Percentiles rank a stretch among this genome's conserved stretches.
These are phyloP conservation scores for Xanthoconium purpureum DNA, from an alignment of 768 basidiomycete genomes.

Conservation along the genomic window DNA sequence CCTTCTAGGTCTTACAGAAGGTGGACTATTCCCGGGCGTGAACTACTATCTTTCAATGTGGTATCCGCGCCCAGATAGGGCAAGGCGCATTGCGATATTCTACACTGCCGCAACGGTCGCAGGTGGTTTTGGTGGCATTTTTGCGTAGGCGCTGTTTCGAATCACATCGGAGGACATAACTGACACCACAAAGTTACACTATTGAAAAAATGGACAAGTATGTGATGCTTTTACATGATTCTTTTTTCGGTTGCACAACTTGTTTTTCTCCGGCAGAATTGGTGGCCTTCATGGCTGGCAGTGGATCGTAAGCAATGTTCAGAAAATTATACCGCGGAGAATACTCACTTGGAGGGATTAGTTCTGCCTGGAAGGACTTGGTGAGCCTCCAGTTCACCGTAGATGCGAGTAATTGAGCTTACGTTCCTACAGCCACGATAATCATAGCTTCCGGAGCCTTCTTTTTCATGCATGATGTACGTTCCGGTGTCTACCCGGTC, in stretches of 20 bases:
- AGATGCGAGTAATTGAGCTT: not conserved
- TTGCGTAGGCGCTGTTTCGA: constrained; percentile 35
- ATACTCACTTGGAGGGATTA: constrained; percentile 11
- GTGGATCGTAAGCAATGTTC: constrained; percentile 34
- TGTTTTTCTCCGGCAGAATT: constrained; percentile 5
- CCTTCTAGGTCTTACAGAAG: constrained; percentile 47
- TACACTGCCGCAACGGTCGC: constrained; percentile 59
- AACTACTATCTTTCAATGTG: constrained; percentile 50
- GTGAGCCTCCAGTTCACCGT: constrained; percentile 8
- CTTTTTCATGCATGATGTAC: constrained; percentile 55
- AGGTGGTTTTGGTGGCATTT: constrained; percentile 49
- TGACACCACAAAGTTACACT: constrained; percentile 23
- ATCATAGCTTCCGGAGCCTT: constrained; percentile 30
- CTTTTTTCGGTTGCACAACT: not conserved
- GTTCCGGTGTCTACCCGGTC: not conserved
- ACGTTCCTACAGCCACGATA: constrained; percentile 19
- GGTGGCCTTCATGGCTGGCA: constrained; percentile 36
- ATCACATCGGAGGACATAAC: not conserved
- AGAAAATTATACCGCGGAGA: not conserved
- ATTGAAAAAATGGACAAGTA: constrained; percentile 35
- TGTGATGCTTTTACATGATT: constrained; percentile 15
- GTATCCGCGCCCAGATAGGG: constrained; percentile 58
- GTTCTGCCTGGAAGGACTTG: constrained; percentile 33
- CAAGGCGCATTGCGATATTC: constrained; percentile 56
- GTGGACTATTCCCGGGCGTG: constrained; percentile 41